phyloP scores from a whole-genome alignment of 148 eudicot genomes.

The Hydrangea macrophylla region DNA sequence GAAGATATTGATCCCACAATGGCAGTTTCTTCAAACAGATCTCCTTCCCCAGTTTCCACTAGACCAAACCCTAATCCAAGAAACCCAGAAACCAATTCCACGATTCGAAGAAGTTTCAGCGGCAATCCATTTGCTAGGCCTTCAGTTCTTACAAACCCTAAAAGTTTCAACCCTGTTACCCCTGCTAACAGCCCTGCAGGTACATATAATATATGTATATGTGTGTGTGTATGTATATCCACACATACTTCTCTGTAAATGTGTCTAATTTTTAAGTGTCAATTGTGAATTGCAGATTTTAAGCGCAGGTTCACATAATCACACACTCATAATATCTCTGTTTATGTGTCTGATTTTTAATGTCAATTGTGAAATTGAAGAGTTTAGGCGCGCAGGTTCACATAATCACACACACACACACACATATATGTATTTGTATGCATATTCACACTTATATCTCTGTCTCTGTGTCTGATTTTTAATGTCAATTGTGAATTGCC shows the following conservation, averaged over 20 bases:
- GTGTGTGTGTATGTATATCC: too few species aligned
- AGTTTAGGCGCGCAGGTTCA: conserved; percentile 75
- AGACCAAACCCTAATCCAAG: conserved; percentile 30
- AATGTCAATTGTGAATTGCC: neutral
- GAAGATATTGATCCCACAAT: conserved; percentile 17
- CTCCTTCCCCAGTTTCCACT: conserved; percentile 40
- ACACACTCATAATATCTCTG: neutral
- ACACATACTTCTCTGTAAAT: neutral
- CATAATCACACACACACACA: too few species aligned
- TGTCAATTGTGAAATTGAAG: neutral
- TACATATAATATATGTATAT: conserved; percentile 8
- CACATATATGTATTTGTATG: too few species aligned
- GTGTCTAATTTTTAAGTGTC: neutral
- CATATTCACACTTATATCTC: neutral
- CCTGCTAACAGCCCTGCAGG: conserved; percentile 83
- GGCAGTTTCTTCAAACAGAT: conserved; percentile 38
- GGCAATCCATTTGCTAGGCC: conserved; percentile 54
- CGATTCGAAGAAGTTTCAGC: conserved; percentile 39
- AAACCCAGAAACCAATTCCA: conserved; percentile 28
- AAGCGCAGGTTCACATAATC: too few species aligned
- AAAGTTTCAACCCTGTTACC: conserved; percentile 34
- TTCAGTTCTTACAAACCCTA: conserved; percentile 35
- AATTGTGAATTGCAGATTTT: conserved; percentile 4
- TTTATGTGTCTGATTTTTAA: neutral
- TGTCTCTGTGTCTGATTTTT: neutral